Evolutionary conservation across 2,329 filamentous ascomycete genomes (phyloP).

Genomic region (Fusarium devonianum): DNA sequence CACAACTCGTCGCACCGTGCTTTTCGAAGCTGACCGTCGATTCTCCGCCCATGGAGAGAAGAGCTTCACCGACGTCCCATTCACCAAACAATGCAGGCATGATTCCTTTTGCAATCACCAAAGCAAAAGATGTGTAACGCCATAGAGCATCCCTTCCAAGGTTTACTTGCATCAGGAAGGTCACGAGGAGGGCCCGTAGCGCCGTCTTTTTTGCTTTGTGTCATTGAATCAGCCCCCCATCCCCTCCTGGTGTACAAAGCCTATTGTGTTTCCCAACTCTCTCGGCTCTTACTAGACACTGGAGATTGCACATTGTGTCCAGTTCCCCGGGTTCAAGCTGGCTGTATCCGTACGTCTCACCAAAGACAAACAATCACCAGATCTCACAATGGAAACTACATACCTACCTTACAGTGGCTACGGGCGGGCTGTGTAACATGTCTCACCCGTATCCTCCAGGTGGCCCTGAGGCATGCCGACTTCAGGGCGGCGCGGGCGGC

Average conservation of each 20-base stretch:
- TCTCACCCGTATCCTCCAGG: conserved; percentile 7
- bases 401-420: too few relatives aligned
- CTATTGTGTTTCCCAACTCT: not conserved
- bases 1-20: not conserved
- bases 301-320: not conserved
- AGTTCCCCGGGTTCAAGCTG: conserved; percentile 17
- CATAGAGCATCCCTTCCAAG: conserved; percentile 5
- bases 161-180: conserved; percentile 24
- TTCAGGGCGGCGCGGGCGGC: too few relatives aligned
- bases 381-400: too few relatives aligned
- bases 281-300: too few relatives aligned
- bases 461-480: too few relatives aligned
- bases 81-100: conserved; percentile 3
- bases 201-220: conserved; percentile 1
- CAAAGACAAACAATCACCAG: too few relatives aligned
- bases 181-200: conserved; percentile 21
- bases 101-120: conserved; percentile 9
- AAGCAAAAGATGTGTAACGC: not conserved
- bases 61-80: conserved; percentile 23
- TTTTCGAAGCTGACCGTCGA: conserved; percentile 13
- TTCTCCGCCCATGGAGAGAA: not conserved
- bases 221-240: conserved; percentile 7
- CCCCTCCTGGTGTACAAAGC: not conserved
- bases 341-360: too few relatives aligned
- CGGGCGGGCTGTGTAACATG: conserved; percentile 19